A percentile compares a stretch with the other conserved stretches of the same genome.
These are phyloP conservation scores for Pyrenophora tritici-repentis DNA, from an alignment of 2,329 filamentous ascomycete genomes.

Conservation along the genomic window DNA sequence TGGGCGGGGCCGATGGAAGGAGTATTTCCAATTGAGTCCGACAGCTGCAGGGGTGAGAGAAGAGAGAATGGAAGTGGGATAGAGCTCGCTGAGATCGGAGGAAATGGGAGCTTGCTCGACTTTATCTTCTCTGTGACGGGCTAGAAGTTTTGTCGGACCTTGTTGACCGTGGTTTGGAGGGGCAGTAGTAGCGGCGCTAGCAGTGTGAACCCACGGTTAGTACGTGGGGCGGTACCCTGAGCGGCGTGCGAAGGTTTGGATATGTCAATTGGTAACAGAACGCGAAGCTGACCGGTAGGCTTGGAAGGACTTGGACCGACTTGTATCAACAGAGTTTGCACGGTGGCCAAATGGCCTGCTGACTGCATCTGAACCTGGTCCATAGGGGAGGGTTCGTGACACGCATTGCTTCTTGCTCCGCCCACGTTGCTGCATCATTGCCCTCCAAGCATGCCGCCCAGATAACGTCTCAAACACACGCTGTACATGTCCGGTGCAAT, in stretches of 20 bases:
- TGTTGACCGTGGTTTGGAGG: slow-evolving; percentile 32
- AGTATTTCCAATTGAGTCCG: slow-evolving; percentile 20
- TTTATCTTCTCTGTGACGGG: slow-evolving; percentile 28
- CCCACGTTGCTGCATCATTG: slow-evolving; percentile 32
- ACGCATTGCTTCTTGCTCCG: slow-evolving; percentile 28
- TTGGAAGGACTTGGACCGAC: slow-evolving; percentile 3
- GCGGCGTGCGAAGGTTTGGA: slow-evolving; percentile 18
- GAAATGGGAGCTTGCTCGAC: slow-evolving; percentile 21
- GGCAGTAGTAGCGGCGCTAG: slow-evolving; percentile 27
- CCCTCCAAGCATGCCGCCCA: slow-evolving; percentile 26
- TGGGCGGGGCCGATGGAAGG: slow-evolving; percentile 24
- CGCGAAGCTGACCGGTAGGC: slow-evolving; percentile 8
- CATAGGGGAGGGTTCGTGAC: slow-evolving; percentile 13
- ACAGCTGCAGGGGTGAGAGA: slow-evolving; percentile 2
- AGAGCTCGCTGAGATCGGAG: neutral
- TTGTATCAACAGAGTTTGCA: slow-evolving; percentile 7
- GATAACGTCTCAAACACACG: slow-evolving; percentile 32
- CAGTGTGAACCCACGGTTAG: slow-evolving; percentile 12
- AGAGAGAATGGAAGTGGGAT: slow-evolving; percentile 3
- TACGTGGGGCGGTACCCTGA: slow-evolving; percentile 32
- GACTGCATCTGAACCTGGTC: slow-evolving; percentile 14
- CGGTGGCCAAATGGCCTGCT: slow-evolving; percentile 16
- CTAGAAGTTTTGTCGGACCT: slow-evolving; percentile 27
- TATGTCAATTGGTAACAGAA: slow-evolving; percentile 20
- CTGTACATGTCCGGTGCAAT: slow-evolving; percentile 25